These are phyloP conservation scores for Calycina herbarum DNA, from an alignment of 2,329 filamentous ascomycete genomes.

Conservation along the genomic window DNA sequence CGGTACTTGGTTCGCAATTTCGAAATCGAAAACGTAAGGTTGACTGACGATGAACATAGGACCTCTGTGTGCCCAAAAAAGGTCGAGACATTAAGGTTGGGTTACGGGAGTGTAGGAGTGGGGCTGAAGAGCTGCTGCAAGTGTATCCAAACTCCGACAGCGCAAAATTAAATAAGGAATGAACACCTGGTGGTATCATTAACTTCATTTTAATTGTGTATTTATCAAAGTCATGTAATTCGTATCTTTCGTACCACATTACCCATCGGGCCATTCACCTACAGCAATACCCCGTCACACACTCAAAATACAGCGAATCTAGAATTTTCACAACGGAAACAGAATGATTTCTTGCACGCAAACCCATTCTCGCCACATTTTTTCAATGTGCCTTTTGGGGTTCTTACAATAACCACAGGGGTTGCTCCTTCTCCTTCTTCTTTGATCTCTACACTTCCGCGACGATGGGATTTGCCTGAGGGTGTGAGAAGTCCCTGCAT, in stretches of 20 bases:
- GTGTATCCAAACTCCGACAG: not conserved
- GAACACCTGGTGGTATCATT: not conserved
- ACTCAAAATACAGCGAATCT: not conserved
- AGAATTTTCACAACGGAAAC: constrained; percentile 50
- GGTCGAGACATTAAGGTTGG: no score
- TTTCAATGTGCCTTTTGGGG: constrained; percentile 51
- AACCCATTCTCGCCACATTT: constrained; percentile 58
- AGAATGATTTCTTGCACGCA: constrained; percentile 57
- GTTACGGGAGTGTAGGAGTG: not conserved
- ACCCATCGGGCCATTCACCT: not conserved
- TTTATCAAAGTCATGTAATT: not conserved
- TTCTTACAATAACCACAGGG: constrained; percentile 38
- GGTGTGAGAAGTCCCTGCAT: constrained; percentile 18
- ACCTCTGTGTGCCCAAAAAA: no score
- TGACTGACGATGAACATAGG: no score
- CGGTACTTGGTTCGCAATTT: not conserved
- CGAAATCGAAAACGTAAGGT: no score
- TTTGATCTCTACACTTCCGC: constrained; percentile 12
- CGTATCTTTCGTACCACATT: not conserved
- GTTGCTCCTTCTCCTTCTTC: constrained; percentile 18
- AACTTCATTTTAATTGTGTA: not conserved
- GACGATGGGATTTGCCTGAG: not conserved
- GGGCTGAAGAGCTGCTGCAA: not conserved
- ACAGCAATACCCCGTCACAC: not conserved
- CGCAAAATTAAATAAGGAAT: not conserved